phyloP scores from a whole-genome alignment of 2,329 filamentous ascomycete genomes.

The Fusarium sp. region DNA sequence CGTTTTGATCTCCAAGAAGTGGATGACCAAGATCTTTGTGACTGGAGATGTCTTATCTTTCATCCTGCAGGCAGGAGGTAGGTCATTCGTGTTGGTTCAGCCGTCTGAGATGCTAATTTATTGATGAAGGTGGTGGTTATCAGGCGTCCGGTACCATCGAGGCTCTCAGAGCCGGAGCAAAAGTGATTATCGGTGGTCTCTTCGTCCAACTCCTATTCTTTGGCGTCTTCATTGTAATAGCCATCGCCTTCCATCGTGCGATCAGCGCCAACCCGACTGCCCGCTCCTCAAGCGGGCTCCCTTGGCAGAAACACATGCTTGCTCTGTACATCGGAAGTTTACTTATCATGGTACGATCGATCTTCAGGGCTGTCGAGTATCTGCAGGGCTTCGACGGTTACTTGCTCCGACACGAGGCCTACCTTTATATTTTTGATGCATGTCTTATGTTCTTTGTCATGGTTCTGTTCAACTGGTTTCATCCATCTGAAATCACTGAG shows the following conservation, averaged over 20 bases:
- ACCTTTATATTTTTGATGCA: slow-evolving; percentile 51
- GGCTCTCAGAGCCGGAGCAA: slow-evolving; percentile 48
- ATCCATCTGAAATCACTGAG: slow-evolving; percentile 39
- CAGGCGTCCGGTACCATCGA: slow-evolving; percentile 45
- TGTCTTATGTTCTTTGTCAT: slow-evolving; percentile 51
- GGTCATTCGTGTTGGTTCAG: background rate
- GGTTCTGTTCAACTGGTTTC: slow-evolving; percentile 55
- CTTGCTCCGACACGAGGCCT: slow-evolving; percentile 46
- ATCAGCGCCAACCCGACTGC: slow-evolving; percentile 11
- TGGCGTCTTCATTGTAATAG: slow-evolving; percentile 60
- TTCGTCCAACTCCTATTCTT: slow-evolving; percentile 65
- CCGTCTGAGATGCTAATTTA: background rate
- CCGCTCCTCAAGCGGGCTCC: slow-evolving; percentile 27
- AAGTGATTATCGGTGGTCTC: slow-evolving; percentile 62
- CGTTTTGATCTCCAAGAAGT: slow-evolving; percentile 3
- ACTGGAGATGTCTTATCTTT: slow-evolving; percentile 29
- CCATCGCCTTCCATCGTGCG: slow-evolving; percentile 55
- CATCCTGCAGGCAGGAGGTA: slow-evolving; percentile 22
- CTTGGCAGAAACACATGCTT: slow-evolving; percentile 45
- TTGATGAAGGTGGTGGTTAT: background rate
- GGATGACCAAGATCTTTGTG: slow-evolving; percentile 36
- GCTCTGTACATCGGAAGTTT: slow-evolving; percentile 37
- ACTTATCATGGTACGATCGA: slow-evolving; percentile 53
- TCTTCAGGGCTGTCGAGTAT: slow-evolving; percentile 56
- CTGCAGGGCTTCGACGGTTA: slow-evolving; percentile 47